Conservation (phyloP, 202 grass and related monocot species). For the Panicum hallii region DNA sequence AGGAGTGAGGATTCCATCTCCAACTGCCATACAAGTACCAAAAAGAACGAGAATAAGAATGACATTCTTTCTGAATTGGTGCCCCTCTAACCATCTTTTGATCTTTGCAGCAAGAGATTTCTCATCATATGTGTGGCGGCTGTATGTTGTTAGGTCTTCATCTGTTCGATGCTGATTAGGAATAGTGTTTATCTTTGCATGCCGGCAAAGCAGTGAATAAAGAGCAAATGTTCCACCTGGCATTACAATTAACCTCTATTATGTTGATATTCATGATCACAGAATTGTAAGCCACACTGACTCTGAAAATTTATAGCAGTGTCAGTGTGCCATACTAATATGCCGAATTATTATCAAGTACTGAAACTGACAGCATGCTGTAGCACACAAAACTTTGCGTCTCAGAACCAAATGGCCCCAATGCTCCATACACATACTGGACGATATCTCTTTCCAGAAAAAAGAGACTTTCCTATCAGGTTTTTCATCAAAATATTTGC, state of each 20-base stretch:
- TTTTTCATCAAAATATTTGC: background rate
- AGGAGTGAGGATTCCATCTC: conserved; percentile 87
- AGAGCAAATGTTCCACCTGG: conserved; percentile 85
- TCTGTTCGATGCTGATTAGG: conserved; percentile 83
- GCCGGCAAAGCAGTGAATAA: conserved; percentile 81
- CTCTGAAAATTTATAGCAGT: background rate
- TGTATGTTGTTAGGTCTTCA: conserved; percentile 79
- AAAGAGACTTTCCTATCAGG: background rate
- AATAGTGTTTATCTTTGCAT: conserved; percentile 76
- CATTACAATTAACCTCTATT: conserved; percentile 30
- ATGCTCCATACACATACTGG: background rate
- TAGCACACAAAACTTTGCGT: background rate
- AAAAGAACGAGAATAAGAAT: conserved; percentile 79
- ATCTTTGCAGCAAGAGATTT: conserved; percentile 74
- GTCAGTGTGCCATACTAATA: background rate
- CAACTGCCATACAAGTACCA: conserved; percentile 79
- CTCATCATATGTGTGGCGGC: conserved; percentile 60
- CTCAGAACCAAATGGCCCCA: background rate
- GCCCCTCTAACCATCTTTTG: conserved; percentile 72
- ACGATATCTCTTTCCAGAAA: background rate
- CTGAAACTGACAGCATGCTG: background rate
- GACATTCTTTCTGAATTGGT: conserved; percentile 61
- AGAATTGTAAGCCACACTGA: background rate
- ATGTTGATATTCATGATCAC: conserved; percentile 26
- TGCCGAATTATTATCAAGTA: background rate